These are phyloP conservation scores for Castanospermum australe DNA, from an alignment of 306 rosid genomes.

Conservation along the genomic window DNA sequence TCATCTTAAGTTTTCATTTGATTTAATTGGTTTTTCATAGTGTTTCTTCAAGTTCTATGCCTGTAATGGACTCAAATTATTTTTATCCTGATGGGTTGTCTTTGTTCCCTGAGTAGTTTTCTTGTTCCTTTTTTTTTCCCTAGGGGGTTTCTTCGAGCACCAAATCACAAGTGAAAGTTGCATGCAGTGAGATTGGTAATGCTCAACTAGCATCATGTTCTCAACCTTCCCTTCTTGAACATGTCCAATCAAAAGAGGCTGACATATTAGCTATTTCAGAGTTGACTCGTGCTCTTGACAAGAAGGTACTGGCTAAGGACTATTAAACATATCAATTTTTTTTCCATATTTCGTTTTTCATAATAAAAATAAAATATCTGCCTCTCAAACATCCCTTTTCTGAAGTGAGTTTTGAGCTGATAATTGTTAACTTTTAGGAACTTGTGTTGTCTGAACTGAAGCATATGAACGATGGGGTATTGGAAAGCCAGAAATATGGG, in stretches of 20 bases:
- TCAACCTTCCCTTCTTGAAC: constrained; percentile 50
- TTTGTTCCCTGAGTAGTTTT: constrained; percentile 1
- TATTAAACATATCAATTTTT: constrained; percentile 1
- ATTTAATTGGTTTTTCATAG: neutral
- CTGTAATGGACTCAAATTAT: neutral
- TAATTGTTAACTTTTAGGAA: constrained; percentile 60
- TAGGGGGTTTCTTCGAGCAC: constrained; percentile 49
- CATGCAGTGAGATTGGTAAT: constrained; percentile 44
- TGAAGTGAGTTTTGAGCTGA: constrained; percentile 30
- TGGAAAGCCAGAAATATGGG: constrained; percentile 64
- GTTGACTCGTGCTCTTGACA: constrained; percentile 77
- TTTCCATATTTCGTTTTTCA: neutral
- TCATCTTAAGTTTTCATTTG: neutral
- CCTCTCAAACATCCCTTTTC: constrained; percentile 7
- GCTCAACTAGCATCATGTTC: constrained; percentile 47
- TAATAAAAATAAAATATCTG: constrained; percentile 12
- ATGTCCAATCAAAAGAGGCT: constrained; percentile 70
- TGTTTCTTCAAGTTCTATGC: constrained; percentile 23
- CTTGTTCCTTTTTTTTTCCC: neutral
- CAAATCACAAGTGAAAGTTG: constrained; percentile 47
- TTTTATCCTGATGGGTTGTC: neutral
- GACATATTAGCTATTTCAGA: constrained; percentile 76
- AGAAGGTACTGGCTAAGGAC: constrained; percentile 58
- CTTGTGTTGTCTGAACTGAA: constrained; percentile 78
- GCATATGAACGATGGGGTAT: constrained; percentile 72